Percentiles rank a stretch among this genome's conserved stretches.
These are phyloP conservation scores for Blastobotrys elegans DNA, from an alignment of 1,139 yeast species.

Conservation along the genomic window DNA sequence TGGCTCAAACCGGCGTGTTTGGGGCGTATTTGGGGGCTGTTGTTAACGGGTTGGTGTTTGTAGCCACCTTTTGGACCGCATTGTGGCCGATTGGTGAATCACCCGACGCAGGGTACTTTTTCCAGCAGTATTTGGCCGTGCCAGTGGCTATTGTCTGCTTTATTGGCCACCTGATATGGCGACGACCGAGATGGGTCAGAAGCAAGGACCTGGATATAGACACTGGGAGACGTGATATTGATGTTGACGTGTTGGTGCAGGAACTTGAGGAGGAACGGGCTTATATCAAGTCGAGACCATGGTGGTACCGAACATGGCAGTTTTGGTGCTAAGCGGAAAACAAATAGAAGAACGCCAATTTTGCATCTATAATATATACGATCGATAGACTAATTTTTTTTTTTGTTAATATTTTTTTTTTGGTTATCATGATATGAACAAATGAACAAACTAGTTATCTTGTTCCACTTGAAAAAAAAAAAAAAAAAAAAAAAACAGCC, in stretches of 20 bases:
- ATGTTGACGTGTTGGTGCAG: constrained; percentile 46
- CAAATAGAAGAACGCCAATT: too few relatives aligned
- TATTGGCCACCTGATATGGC: constrained; percentile 47
- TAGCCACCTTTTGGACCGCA: constrained; percentile 81
- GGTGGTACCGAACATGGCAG: constrained; percentile 36
- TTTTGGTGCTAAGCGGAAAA: not conserved
- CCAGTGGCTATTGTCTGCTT: constrained; percentile 48
- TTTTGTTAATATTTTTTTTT: not conserved
- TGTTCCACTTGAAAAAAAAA: too few relatives aligned
- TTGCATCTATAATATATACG: too few relatives aligned
- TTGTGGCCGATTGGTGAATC: constrained; percentile 63
- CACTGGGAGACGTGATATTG: constrained; percentile 51
- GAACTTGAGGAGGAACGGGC: constrained; percentile 49
- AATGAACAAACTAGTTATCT: too few relatives aligned
- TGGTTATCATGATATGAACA: not conserved
- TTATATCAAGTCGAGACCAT: constrained; percentile 32
- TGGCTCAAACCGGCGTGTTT: constrained; percentile 59
- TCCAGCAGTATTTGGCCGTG: constrained; percentile 50
- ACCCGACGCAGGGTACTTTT: constrained; percentile 36
- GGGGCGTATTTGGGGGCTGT: constrained; percentile 67
- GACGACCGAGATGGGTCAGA: constrained; percentile 37
- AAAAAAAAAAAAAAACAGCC: too few relatives aligned
- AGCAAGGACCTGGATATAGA: constrained; percentile 50
- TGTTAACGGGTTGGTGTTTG: constrained; percentile 58
- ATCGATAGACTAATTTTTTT: too few relatives aligned